These are phyloP conservation scores for Roridomyces roridus DNA, from an alignment of 768 basidiomycete species.

Conservation along the genomic window DNA sequence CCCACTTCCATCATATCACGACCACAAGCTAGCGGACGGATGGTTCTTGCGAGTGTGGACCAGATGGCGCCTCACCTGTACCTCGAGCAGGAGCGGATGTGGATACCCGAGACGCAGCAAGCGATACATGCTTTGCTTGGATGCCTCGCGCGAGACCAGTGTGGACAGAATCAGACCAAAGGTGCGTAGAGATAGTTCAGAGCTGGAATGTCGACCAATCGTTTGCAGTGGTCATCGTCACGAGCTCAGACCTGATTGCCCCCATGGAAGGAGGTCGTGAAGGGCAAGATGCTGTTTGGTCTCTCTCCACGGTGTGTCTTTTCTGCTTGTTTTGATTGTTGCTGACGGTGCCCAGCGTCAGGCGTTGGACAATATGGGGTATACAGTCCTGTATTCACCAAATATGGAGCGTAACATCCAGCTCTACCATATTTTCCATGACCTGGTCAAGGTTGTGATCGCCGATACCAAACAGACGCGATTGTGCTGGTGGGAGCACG, in stretches of 20 bases:
- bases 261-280: constrained; percentile 29
- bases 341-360: constrained; percentile 13
- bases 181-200: constrained; percentile 7
- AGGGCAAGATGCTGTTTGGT: constrained; percentile 40
- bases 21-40: no score
- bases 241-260: constrained; percentile 30
- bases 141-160: constrained; percentile 34
- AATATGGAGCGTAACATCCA: constrained; percentile 33
- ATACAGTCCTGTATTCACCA: constrained; percentile 12
- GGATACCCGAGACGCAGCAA: constrained; percentile 5
- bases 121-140: constrained; percentile 4
- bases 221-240: constrained; percentile 31
- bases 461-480: background rate
- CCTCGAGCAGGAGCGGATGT: background rate
- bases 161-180: constrained; percentile 39
- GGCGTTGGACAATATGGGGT: constrained; percentile 29
- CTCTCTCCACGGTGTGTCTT: constrained; percentile 32
- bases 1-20: no score
- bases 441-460: constrained; percentile 35
- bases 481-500: constrained; percentile 6
- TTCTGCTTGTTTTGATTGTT: background rate
- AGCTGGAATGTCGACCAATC: background rate
- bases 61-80: no score
- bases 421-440: constrained; percentile 40
- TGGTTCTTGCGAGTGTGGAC: no score